phyloP scores from a whole-genome alignment of 257 asterid genomes.

The Petunia axillaris region DNA sequence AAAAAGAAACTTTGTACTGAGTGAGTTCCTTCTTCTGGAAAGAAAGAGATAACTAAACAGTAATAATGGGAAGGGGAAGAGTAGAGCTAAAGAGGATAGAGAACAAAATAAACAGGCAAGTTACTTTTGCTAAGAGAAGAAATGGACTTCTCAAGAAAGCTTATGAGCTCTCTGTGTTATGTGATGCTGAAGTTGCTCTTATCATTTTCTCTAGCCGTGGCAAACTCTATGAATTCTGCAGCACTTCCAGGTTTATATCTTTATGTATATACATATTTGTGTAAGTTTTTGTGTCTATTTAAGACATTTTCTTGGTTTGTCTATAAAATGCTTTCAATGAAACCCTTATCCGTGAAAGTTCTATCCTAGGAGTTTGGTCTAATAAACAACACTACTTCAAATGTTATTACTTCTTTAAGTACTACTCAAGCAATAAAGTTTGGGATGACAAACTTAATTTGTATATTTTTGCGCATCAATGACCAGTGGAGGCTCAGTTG shows the following conservation, averaged over 20 bases:
- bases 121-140: slow-evolving; percentile 46
- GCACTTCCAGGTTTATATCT: slow-evolving; percentile 35
- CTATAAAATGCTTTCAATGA: not conserved
- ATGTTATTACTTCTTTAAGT: not conserved
- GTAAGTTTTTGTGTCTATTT: not conserved
- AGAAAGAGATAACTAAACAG: not conserved
- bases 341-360: not conserved
- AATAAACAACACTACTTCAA: not conserved
- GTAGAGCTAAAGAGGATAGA: slow-evolving; percentile 41
- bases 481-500: too few relatives aligned
- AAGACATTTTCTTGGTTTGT: not conserved
- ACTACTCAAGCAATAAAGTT: too few relatives aligned
- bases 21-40: not conserved
- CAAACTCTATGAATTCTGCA: slow-evolving; percentile 41
- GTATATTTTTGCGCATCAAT: too few relatives aligned
- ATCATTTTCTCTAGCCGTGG: slow-evolving; percentile 45
- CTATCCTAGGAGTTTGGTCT: not conserved
- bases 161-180: slow-evolving; percentile 39
- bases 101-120: slow-evolving; percentile 47
- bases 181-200: slow-evolving; percentile 48
- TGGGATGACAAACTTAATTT: too few relatives aligned
- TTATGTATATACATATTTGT: not conserved
- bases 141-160: slow-evolving; percentile 44
- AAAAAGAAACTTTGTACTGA: not conserved
- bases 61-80: slow-evolving; percentile 30